These are phyloP conservation scores for Rubia peregrina DNA, from an alignment of 305 asterid genomes.

Conservation along the genomic window DNA sequence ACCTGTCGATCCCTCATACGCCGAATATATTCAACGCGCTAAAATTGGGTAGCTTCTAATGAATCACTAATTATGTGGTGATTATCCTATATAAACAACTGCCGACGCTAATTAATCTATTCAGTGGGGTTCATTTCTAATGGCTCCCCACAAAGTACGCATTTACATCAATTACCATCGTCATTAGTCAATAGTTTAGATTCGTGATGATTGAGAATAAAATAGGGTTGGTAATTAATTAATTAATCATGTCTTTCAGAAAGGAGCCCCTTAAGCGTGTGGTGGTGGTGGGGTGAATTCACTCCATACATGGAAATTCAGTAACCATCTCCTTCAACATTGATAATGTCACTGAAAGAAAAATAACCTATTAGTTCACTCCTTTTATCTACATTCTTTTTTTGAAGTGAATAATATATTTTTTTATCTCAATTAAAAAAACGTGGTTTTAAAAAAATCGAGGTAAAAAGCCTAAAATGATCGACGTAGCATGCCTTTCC, in stretches of 20 bases:
- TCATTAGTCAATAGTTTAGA: background rate
- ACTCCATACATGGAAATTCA: background rate
- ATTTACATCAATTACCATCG: background rate
- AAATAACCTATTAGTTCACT: too few relatives aligned
- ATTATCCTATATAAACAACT: background rate
- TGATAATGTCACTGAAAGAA: too few relatives aligned
- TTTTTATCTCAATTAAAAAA: too few relatives aligned
- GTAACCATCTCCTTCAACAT: background rate
- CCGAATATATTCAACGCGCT: background rate
- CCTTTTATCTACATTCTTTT: too few relatives aligned
- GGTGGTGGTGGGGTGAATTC: conserved; percentile 1
- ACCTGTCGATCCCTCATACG: background rate
- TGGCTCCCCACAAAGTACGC: conserved; percentile 6
- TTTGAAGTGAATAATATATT: too few relatives aligned
- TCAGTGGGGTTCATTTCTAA: background rate
- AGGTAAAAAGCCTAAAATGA: too few relatives aligned
- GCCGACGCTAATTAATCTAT: conserved; percentile 10
- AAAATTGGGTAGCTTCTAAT: too few relatives aligned
- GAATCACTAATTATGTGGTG: background rate
- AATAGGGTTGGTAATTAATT: background rate
- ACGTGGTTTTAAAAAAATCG: too few relatives aligned
- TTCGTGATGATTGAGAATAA: background rate
- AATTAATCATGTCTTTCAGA: background rate
- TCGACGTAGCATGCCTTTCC: too few relatives aligned
- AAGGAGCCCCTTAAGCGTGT: background rate